These are phyloP conservation scores for Lophiotrema nucula DNA, from an alignment of 495 filamentous ascomycete genomes.

Conservation along the genomic window DNA sequence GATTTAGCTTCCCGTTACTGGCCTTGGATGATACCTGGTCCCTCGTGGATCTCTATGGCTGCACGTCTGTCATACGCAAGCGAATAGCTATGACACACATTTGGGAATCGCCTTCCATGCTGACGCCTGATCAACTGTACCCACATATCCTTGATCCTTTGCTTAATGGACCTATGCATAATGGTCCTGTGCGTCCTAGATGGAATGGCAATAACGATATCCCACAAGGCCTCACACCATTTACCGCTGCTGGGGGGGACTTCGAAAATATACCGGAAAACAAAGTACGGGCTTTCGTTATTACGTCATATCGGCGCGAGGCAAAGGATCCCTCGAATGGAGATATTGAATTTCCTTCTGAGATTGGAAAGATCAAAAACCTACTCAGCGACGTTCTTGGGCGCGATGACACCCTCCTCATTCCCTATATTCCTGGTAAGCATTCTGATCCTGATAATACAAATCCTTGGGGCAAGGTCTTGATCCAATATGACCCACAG, in stretches of 20 bases:
- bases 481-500: slow-evolving; percentile 1
- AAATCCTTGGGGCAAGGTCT: neutral
- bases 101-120: slow-evolving; percentile 4
- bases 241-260: too few relatives aligned
- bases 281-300: too few relatives aligned
- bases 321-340: neutral
- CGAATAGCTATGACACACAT: slow-evolving; percentile 7
- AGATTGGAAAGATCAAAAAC: slow-evolving; percentile 2
- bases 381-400: neutral
- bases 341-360: neutral
- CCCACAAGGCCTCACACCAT: too few relatives aligned
- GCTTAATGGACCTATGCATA: too few relatives aligned
- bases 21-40: neutral
- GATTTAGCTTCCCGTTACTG: neutral
- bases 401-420: neutral
- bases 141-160: neutral
- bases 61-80: slow-evolving; percentile 11
- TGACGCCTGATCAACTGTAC: neutral
- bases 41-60: slow-evolving; percentile 1
- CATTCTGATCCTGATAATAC: neutral
- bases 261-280: too few relatives aligned
- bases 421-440: neutral
- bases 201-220: neutral
- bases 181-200: too few relatives aligned
- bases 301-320: neutral